Conservation (phyloP, 1,284 basidiomycete genomes). For the Vanrija pseudolonga region DNA sequence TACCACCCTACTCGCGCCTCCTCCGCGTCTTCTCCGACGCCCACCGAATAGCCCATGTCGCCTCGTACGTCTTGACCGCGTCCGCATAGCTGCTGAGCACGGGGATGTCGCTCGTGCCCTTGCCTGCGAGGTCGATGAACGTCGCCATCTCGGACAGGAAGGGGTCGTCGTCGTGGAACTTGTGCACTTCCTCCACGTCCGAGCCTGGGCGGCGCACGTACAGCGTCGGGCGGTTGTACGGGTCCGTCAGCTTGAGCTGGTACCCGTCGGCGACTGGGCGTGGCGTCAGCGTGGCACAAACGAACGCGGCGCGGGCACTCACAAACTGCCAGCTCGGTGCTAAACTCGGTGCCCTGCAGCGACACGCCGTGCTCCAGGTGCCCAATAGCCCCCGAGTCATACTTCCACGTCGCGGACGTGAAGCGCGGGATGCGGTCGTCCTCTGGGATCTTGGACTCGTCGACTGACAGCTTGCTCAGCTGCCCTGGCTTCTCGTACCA, state of each 20-base stretch:
- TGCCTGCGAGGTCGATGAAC: conserved; percentile 60
- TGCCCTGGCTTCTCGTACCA: conserved; percentile 81
- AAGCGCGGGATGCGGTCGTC: conserved; percentile 35
- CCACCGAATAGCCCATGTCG: conserved; percentile 21
- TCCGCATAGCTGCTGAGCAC: conserved; percentile 54
- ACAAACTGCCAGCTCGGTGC: conserved; percentile 76
- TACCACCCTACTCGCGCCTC: too few relatives aligned
- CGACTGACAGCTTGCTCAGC: conserved; percentile 52
- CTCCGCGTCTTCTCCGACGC: conserved; percentile 16
- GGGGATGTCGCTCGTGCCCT: conserved; percentile 12
- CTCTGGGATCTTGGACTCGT: conserved; percentile 30
- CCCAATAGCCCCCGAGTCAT: conserved; percentile 80
- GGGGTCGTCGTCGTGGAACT: conserved; percentile 73
- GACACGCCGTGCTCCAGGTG: conserved; percentile 76
- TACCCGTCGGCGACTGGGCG: conserved; percentile 68
- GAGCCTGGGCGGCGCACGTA: conserved; percentile 74
- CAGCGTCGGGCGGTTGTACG: conserved; percentile 63
- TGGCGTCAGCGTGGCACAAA: too few relatives aligned
- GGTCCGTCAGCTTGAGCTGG: conserved; percentile 69
- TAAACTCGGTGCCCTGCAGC: conserved; percentile 78
- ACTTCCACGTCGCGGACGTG: conserved; percentile 57
- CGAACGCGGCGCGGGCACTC: neutral
- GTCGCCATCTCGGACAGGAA: conserved; percentile 82
- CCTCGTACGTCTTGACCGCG: conserved; percentile 72
- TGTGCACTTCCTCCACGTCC: conserved; percentile 66